Conservation (phyloP, 2,329 filamentous ascomycete genomes). For the Aureobasidium sp. region DNA sequence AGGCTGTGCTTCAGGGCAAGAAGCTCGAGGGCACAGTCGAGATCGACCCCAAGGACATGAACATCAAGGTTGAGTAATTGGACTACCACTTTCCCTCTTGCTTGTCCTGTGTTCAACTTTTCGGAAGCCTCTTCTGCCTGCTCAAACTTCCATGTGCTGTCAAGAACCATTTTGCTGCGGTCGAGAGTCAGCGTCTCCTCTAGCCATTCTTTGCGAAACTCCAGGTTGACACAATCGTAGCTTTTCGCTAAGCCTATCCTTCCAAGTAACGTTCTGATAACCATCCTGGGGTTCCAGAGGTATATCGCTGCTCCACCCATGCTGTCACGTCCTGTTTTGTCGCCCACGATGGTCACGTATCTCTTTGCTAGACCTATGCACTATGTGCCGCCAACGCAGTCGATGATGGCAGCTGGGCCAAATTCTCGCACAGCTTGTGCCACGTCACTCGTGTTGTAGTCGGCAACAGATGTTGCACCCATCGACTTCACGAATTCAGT, state of each 20-base stretch:
- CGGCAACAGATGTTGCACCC: slow-evolving; percentile 56
- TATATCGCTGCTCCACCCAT: slow-evolving; percentile 24
- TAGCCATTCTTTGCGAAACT: slow-evolving; percentile 40
- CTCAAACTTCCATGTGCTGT: slow-evolving; percentile 49
- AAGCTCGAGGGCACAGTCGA: slow-evolving; percentile 20
- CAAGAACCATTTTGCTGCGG: slow-evolving; percentile 48
- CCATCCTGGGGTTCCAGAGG: slow-evolving; percentile 16
- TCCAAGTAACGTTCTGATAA: slow-evolving; percentile 42
- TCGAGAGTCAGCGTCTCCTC: slow-evolving; percentile 48
- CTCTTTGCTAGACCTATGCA: slow-evolving; percentile 35
- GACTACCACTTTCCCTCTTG: slow-evolving; percentile 28
- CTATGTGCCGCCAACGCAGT: slow-evolving; percentile 46
- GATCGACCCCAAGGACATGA: slow-evolving; percentile 17
- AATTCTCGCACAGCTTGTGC: slow-evolving; percentile 41
- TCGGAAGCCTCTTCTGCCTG: slow-evolving; percentile 37
- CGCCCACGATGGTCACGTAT: slow-evolving; percentile 39
- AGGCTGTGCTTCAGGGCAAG: slow-evolving; percentile 26
- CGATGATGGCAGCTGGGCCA: slow-evolving; percentile 48
- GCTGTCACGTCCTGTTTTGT: slow-evolving; percentile 26
- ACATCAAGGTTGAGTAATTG: slow-evolving; percentile 16
- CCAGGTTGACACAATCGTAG: slow-evolving; percentile 36
- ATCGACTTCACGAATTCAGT: slow-evolving; percentile 48
- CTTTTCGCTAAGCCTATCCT: slow-evolving; percentile 28
- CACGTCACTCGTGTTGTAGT: slow-evolving; percentile 49
- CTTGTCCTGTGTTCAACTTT: slow-evolving; percentile 27